Evolutionary conservation across 2,329 filamentous ascomycete genomes (phyloP), one percentile per base, ranked within the genome.

Genomic region (Apiospora kogelbergensis): DNA sequence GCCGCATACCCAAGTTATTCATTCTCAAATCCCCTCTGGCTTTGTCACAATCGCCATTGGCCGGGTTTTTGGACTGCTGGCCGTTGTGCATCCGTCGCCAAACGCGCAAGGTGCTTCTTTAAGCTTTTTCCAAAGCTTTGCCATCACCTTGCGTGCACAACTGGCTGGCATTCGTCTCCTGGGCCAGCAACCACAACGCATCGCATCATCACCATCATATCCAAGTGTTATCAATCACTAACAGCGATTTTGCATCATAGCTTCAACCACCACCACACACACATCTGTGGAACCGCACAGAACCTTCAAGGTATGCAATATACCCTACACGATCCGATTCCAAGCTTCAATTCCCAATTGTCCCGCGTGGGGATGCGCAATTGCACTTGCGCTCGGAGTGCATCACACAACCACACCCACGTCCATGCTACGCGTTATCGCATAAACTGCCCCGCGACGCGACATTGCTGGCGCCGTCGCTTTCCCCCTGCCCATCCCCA

Each of bases 351-450:
- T 73, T 73, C 70, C 69, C 73, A 72, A 74, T 80, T 79, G 74
- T 71, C 53, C 73, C 74, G 72, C 73, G 71, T 75, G 72, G 72
- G 72, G 75, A 68, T 37, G 63, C 70, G 75, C 82, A 83, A 83
- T 84, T 78, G 78, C 76, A 67, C 75, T 80, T 81, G 79, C 80
- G 79, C 79, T 77, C 74, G 67, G 42, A 66, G 57, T 70, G 67
- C 76, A 73, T 75, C 73, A 33, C 57, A 40, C 63, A n/a, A 5
- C 30, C 26, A 65, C 72, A 44, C 66, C 65, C 64, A 44, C 68
- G 48, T 64, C 67, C 71, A 67, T 71, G 65, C 2, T 45, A 65
- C 69, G 65, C 69, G 68, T 72, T 70, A 66, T 70, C 66, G 30
- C 13, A 13, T 20, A 33, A 37, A 26, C 63, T 30, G 63, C 41